Evolutionary conservation across 345 rosid species (phyloP).

Genomic region (Sisymbrium altissimum): DNA sequence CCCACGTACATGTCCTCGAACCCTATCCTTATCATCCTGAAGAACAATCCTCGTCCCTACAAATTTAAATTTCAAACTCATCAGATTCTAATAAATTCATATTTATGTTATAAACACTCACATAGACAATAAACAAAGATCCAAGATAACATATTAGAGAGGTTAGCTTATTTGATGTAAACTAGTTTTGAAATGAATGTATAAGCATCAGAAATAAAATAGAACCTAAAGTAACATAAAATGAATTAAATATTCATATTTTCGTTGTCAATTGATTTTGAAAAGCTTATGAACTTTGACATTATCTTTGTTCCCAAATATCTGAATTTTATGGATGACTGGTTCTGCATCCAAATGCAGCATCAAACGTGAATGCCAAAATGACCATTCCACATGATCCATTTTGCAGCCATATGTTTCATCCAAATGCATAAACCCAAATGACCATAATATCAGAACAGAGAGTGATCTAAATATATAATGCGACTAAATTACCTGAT

Average conservation of each 20-base stretch:
- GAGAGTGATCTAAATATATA: neutral
- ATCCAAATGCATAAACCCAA: neutral
- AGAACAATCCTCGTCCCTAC: slow-evolving; percentile 76
- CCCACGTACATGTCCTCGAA: slow-evolving; percentile 62
- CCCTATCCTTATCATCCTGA: slow-evolving; percentile 73
- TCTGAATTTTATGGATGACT: neutral
- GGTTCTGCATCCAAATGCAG: neutral
- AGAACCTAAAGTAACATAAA: neutral
- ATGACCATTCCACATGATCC: neutral
- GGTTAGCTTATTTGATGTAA: neutral
- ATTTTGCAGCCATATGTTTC: neutral
- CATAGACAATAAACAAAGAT: neutral
- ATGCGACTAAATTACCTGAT: slow-evolving; percentile 55
- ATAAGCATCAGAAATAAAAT: neutral
- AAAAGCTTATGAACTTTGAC: neutral
- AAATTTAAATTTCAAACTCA: neutral
- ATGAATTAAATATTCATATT: neutral
- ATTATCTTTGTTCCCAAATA: neutral
- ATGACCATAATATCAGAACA: neutral
- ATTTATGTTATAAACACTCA: neutral
- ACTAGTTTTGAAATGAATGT: neutral
- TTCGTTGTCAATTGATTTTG: neutral
- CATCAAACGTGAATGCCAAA: neutral
- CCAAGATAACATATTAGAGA: neutral
- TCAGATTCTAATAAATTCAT: neutral